phyloP scores from a whole-genome alignment of 805 yeast genomes.

The Cyberlindnera euphorbiae region DNA sequence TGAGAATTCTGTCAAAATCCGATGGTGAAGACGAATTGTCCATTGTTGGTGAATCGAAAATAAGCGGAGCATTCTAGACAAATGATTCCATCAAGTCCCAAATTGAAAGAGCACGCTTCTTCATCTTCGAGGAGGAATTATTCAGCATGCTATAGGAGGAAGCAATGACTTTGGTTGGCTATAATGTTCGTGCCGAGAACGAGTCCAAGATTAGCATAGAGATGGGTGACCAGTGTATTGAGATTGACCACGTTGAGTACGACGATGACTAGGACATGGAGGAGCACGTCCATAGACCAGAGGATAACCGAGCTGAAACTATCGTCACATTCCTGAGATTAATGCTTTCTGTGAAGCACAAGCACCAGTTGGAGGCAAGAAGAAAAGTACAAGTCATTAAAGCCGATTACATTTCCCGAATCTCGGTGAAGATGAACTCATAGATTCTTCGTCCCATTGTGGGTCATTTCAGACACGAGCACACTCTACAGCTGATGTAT shows the following conservation, averaged over 20 bases:
- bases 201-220: constrained; percentile 63
- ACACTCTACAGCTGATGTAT: constrained; percentile 28
- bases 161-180: constrained; percentile 61
- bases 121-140: constrained; percentile 84
- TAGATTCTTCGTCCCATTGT: constrained; percentile 49
- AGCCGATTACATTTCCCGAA: too few species aligned
- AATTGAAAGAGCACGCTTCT: constrained; percentile 63
- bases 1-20: constrained; percentile 52
- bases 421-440: constrained; percentile 4
- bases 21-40: constrained; percentile 48
- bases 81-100: constrained; percentile 44
- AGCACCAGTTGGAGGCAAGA: constrained; percentile 29
- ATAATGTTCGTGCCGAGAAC: constrained; percentile 61
- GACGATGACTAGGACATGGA: constrained; percentile 32
- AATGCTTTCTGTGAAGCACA: constrained; percentile 36
- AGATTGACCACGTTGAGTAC: constrained; percentile 57
- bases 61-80: constrained; percentile 16
- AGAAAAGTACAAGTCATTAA: constrained; percentile 19
- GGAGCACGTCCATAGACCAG: constrained; percentile 39
- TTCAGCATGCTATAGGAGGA: constrained; percentile 76
- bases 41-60: constrained; percentile 52
- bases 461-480: constrained; percentile 54
- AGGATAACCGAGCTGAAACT: constrained; percentile 32
- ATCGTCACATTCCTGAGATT: constrained; percentile 29
- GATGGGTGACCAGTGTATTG: constrained; percentile 60